phyloP scores from a whole-genome alignment of 176 grass and related monocot species.

The Tillandsia leiboldiana region DNA sequence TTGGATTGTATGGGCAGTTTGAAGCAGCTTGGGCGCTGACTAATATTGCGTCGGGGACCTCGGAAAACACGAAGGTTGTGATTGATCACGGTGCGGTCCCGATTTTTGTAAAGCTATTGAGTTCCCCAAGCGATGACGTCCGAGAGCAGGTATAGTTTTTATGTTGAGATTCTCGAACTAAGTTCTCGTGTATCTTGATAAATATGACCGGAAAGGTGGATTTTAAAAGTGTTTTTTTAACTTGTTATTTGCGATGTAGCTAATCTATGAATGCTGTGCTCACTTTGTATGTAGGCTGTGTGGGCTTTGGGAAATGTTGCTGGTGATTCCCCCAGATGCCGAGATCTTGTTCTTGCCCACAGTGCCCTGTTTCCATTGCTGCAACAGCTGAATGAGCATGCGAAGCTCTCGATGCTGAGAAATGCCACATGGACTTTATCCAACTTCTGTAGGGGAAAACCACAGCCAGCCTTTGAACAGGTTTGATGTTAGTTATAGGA shows the following conservation, averaged over 20 bases:
- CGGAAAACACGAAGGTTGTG: conserved; percentile 82
- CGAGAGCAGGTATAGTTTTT: conserved; percentile 50
- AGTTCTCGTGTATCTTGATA: not conserved
- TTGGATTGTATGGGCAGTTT: conserved; percentile 41
- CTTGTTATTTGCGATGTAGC: not conserved
- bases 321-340: conserved; percentile 81
- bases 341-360: conserved; percentile 67
- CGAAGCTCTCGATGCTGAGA: conserved; percentile 90
- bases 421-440: conserved; percentile 95
- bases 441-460: conserved; percentile 90
- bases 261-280: not conserved
- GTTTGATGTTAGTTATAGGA: conserved; percentile 15
- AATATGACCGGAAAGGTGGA: not conserved
- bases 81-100: conserved; percentile 77
- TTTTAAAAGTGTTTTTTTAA: not conserved
- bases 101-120: conserved; percentile 79
- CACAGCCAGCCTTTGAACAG: conserved; percentile 83
- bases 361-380: conserved; percentile 61
- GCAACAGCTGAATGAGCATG: conserved; percentile 78
- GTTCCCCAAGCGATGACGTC: conserved; percentile 72
- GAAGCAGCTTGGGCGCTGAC: conserved; percentile 94
- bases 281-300: conserved; percentile 42
- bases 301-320: conserved; percentile 97
- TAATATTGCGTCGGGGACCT: conserved; percentile 90
- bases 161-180: not conserved